Evolutionary conservation across 306 rosid genomes (phyloP).

Genomic region (Pachyrhizus erosus): DNA sequence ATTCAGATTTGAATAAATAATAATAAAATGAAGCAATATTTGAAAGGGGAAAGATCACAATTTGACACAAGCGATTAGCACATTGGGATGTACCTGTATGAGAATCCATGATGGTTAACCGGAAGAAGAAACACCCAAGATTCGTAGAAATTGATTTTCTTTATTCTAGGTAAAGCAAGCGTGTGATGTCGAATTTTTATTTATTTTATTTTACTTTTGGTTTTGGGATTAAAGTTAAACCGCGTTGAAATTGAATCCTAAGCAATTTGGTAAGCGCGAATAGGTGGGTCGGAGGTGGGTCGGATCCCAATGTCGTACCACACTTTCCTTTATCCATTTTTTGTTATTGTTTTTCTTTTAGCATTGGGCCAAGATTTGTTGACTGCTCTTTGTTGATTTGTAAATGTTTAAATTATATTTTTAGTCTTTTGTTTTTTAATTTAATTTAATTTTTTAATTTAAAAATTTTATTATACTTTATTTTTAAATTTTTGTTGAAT

Average conservation of each 20-base stretch:
- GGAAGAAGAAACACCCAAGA: conserved; percentile 11
- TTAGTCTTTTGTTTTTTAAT: too few species aligned
- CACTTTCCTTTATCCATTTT: not conserved
- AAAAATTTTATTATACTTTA: too few species aligned
- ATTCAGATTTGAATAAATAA: not conserved
- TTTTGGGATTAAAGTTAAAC: not conserved
- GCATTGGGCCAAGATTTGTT: too few species aligned
- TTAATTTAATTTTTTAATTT: too few species aligned
- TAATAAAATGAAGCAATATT: not conserved
- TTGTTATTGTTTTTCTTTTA: too few species aligned
- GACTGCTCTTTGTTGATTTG: too few species aligned
- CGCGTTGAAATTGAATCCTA: conserved; percentile 26
- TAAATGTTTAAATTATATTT: too few species aligned
- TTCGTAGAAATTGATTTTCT: not conserved
- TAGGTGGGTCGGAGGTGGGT: too few species aligned
- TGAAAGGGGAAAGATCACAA: not conserved
- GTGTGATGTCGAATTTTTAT: not conserved
- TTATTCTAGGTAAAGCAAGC: not conserved
- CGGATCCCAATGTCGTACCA: not conserved
- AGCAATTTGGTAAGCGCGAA: not conserved
- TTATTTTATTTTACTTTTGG: not conserved
- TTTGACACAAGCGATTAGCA: not conserved
- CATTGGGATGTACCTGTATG: not conserved
- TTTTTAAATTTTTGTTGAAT: too few species aligned
- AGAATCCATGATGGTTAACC: not conserved